A percentile compares a stretch with the other conserved stretches of the same genome.
Evolutionary conservation across 371 early-diverging fungal species (phyloP).

Genomic region (Mortierella sp.): DNA sequence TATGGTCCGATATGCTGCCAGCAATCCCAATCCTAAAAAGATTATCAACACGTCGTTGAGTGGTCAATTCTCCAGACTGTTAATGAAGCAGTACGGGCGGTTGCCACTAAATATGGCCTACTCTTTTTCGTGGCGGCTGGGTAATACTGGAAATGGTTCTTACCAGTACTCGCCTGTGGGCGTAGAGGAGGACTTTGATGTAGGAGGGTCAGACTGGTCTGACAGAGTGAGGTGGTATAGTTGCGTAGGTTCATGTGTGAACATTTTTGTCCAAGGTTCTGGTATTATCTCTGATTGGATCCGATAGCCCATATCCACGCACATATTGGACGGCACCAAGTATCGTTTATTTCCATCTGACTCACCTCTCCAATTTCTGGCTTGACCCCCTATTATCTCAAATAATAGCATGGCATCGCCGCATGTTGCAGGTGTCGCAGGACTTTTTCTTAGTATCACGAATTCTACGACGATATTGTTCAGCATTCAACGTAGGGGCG

Average conservation of each 20-base stretch:
- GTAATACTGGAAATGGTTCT: slow-evolving; percentile 71
- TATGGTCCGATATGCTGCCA: slow-evolving; percentile 51
- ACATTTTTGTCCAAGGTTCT: slow-evolving; percentile 65
- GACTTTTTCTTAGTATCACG: slow-evolving; percentile 79
- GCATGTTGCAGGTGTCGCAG: slow-evolving; percentile 97
- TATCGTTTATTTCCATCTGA: slow-evolving; percentile 16
- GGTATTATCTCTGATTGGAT: slow-evolving; percentile 64
- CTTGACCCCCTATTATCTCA: no score
- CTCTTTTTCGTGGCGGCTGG: slow-evolving; percentile 80
- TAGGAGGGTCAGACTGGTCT: slow-evolving; percentile 68
- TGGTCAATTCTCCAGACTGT: slow-evolving; percentile 65
- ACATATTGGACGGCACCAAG: slow-evolving; percentile 74
- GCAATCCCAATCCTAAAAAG: slow-evolving; percentile 50
- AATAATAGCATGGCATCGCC: slow-evolving; percentile 93
- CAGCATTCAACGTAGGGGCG: slow-evolving; percentile 70
- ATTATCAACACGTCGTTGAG: slow-evolving; percentile 70
- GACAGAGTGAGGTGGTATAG: slow-evolving; percentile 67
- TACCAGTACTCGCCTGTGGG: slow-evolving; percentile 79
- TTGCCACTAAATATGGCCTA: slow-evolving; percentile 54
- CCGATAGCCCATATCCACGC: slow-evolving; percentile 34
- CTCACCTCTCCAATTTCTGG: no score
- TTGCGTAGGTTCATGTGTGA: slow-evolving; percentile 67
- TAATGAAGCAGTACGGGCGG: slow-evolving; percentile 61
- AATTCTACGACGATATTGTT: slow-evolving; percentile 82
- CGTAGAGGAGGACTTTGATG: slow-evolving; percentile 70